Conservation (phyloP, 2,329 filamentous ascomycete species). For the Dactylellina sp. region DNA sequence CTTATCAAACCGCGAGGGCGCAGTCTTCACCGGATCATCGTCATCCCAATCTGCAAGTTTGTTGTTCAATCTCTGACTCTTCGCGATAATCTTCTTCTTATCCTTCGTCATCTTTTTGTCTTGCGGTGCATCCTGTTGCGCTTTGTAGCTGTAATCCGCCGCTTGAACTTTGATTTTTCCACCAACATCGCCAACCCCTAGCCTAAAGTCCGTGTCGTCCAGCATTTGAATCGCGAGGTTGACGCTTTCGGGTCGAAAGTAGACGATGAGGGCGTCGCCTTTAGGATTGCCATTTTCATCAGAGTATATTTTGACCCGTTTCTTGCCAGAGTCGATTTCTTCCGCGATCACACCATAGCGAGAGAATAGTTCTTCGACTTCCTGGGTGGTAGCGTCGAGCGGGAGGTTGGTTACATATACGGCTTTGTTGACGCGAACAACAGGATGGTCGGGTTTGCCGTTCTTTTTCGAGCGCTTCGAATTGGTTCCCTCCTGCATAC, state of each 20-base stretch:
- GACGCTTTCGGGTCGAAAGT: slow-evolving; percentile 95
- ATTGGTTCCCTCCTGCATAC: slow-evolving; percentile 63
- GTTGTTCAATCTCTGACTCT: slow-evolving; percentile 84
- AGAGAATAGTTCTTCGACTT: slow-evolving; percentile 85
- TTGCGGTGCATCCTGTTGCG: slow-evolving; percentile 64
- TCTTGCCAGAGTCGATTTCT: slow-evolving; percentile 86
- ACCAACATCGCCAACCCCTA: slow-evolving; percentile 66
- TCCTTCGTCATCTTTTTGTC: slow-evolving; percentile 68
- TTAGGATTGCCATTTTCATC: slow-evolving; percentile 87
- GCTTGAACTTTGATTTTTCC: slow-evolving; percentile 83
- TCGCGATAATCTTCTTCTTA: slow-evolving; percentile 89
- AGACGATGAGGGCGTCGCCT: slow-evolving; percentile 91
- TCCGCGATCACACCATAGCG: slow-evolving; percentile 93
- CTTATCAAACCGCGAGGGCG: slow-evolving; percentile 74
- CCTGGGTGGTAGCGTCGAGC: slow-evolving; percentile 78
- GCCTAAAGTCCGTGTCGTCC: slow-evolving; percentile 84
- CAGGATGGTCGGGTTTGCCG: slow-evolving; percentile 57
- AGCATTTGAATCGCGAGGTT: slow-evolving; percentile 82
- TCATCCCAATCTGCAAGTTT: slow-evolving; percentile 96
- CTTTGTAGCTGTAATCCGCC: slow-evolving; percentile 90
- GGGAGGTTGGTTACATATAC: slow-evolving; percentile 93
- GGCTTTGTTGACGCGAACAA: slow-evolving; percentile 78
- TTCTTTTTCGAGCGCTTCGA: slow-evolving; percentile 64
- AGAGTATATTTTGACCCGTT: slow-evolving; percentile 92
- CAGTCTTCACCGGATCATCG: slow-evolving; percentile 75